Conservation (phyloP, 345 rosid species). For the Gossypium anomalum region DNA sequence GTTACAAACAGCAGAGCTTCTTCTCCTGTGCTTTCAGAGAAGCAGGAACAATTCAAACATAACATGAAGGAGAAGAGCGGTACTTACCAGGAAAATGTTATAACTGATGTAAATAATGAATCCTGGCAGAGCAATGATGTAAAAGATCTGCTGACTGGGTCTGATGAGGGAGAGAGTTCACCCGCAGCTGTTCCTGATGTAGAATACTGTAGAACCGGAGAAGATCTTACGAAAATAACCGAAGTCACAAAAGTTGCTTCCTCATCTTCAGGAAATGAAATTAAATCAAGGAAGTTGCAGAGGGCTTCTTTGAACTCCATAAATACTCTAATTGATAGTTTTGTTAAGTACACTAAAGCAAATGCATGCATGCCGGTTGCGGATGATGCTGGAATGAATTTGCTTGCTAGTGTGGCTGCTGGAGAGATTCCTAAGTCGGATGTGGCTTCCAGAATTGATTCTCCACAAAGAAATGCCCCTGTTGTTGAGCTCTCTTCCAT, state of each 20-base stretch:
- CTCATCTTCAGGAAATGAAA: slow-evolving; percentile 38
- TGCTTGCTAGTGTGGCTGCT: slow-evolving; percentile 94
- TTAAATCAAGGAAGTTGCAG: slow-evolving; percentile 40
- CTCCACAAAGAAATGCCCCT: slow-evolving; percentile 38
- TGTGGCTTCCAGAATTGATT: slow-evolving; percentile 43
- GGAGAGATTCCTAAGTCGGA: slow-evolving; percentile 62
- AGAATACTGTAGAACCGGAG: slow-evolving; percentile 36
- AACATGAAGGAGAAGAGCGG: slow-evolving; percentile 44
- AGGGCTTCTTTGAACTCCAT: slow-evolving; percentile 65
- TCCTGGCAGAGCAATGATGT: slow-evolving; percentile 62
- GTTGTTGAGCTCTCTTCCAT: slow-evolving; percentile 29
- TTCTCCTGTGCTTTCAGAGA: slow-evolving; percentile 54
- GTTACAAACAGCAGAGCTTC: slow-evolving; percentile 50
- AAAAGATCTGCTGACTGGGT: slow-evolving; percentile 42
- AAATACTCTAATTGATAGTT: slow-evolving; percentile 84
- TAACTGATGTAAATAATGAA: slow-evolving; percentile 44
- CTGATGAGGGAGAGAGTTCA: slow-evolving; percentile 49
- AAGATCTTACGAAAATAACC: slow-evolving; percentile 33
- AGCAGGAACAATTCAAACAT: slow-evolving; percentile 48
- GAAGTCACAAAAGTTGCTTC: slow-evolving; percentile 40
- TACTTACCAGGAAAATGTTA: slow-evolving; percentile 31
- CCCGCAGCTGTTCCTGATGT: slow-evolving; percentile 41
- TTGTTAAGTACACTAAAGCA: slow-evolving; percentile 65
- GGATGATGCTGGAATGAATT: slow-evolving; percentile 92
- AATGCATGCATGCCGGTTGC: slow-evolving; percentile 42